A percentile compares a stretch with the other conserved stretches of the same genome.
Conservation (phyloP, 225 moss, liverwort and hornwort species). For the Sphagnum contortum region DNA sequence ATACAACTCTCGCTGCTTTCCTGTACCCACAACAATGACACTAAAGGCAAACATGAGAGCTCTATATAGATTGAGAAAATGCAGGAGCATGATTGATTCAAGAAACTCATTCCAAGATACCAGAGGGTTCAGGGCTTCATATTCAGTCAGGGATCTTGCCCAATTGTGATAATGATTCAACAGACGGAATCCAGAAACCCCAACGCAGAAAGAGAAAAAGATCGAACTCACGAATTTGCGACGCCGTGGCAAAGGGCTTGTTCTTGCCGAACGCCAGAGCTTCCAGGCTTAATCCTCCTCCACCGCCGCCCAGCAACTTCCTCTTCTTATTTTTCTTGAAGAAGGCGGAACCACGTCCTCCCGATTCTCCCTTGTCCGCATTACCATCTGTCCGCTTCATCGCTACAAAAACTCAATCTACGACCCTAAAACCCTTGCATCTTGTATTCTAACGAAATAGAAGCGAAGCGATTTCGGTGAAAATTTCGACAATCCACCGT, state of each 20-base stretch:
- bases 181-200: too few species aligned
- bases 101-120: too few species aligned
- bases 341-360: slow-evolving; percentile 8
- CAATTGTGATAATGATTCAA: too few species aligned
- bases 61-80: background rate
- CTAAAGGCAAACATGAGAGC: background rate
- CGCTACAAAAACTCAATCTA: background rate
- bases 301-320: slow-evolving; percentile 58
- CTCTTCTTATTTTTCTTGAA: slow-evolving; percentile 8
- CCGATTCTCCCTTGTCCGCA: slow-evolving; percentile 11
- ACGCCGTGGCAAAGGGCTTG: slow-evolving; percentile 55
- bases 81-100: background rate
- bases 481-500: too few species aligned
- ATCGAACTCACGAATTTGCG: slow-evolving; percentile 49
- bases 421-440: too few species aligned
- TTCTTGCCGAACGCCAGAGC: slow-evolving; percentile 58
- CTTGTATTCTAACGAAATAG: too few species aligned
- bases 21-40: slow-evolving; percentile 16
- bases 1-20: slow-evolving; percentile 72
- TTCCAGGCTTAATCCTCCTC: slow-evolving; percentile 72
- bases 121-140: too few species aligned
- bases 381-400: slow-evolving; percentile 35
- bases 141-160: too few species aligned
- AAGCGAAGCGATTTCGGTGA: too few species aligned
- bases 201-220: background rate